These are phyloP conservation scores for Pseudonitzschia multistriata DNA, from an alignment of 108 stramenopile species.

Conservation along the genomic window DNA sequence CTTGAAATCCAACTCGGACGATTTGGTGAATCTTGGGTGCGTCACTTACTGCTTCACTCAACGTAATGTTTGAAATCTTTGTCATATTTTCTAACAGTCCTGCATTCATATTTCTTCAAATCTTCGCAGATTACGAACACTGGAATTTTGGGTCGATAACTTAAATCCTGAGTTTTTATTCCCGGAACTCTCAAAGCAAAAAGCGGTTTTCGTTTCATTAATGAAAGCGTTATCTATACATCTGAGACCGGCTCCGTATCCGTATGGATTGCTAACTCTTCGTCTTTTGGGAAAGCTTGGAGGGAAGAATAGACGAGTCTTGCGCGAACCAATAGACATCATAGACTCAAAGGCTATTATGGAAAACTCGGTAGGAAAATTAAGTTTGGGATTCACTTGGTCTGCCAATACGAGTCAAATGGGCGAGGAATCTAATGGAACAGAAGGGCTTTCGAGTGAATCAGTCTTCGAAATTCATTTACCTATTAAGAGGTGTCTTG, in stretches of 20 bases:
- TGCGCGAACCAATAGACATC: constrained; percentile 60
- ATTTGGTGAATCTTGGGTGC: constrained; percentile 83
- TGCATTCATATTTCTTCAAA: neutral
- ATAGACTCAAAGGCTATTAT: constrained; percentile 9
- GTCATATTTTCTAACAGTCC: neutral
- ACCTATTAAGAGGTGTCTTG: constrained; percentile 23
- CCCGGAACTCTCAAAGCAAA: constrained; percentile 64
- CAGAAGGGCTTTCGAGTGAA: neutral
- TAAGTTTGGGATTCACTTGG: constrained; percentile 19
- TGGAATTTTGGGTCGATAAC: constrained; percentile 98
- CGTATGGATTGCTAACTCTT: constrained; percentile 88
- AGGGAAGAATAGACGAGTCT: constrained; percentile 88
- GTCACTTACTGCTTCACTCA: constrained; percentile 11
- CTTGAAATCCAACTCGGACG: constrained; percentile 76
- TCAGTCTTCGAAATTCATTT: constrained; percentile 14
- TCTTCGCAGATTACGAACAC: constrained; percentile 64
- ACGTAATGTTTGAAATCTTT: neutral
- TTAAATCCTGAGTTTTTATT: constrained; percentile 87
- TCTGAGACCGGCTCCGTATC: constrained; percentile 91
- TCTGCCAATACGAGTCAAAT: neutral
- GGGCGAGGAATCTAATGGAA: constrained; percentile 2
- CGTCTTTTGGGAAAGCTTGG: constrained; percentile 93
- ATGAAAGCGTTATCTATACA: constrained; percentile 85
- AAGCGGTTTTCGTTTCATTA: constrained; percentile 45
- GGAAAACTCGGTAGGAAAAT: neutral